Percentiles rank a stretch among this genome's conserved stretches.
Evolutionary conservation across 352 stramenopile species (phyloP).

Genomic region (Phytophthora podocarpi): DNA sequence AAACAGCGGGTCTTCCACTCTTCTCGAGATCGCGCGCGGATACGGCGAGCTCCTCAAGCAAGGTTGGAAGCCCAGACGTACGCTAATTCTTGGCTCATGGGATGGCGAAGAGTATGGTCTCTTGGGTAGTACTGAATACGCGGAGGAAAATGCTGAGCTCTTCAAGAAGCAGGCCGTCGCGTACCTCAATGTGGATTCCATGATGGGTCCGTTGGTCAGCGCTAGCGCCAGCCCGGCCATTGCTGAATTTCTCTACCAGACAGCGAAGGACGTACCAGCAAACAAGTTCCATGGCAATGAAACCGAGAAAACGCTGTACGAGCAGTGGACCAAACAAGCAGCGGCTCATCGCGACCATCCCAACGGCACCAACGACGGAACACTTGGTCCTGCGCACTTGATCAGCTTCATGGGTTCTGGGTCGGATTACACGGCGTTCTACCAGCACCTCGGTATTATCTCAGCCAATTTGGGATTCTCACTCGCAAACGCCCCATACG

Average conservation of each 20-base stretch:
- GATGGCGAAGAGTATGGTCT: conserved; percentile 60
- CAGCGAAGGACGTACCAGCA: conserved; percentile 59
- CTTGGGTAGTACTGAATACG: conserved; percentile 86
- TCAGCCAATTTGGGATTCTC: conserved; percentile 42
- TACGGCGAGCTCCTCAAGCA: conserved; percentile 50
- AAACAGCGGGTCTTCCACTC: conserved; percentile 48
- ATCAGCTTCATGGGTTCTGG: conserved; percentile 60
- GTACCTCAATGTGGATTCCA: conserved; percentile 89
- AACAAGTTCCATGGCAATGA: conserved; percentile 55
- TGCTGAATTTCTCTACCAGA: conserved; percentile 58
- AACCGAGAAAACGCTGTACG: conserved; percentile 36
- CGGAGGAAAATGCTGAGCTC: conserved; percentile 61
- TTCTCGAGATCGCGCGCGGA: conserved; percentile 69
- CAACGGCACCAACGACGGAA: conserved; percentile 17
- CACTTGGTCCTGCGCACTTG: conserved; percentile 39
- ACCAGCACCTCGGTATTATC: conserved; percentile 83
- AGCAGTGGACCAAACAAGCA: conserved; percentile 39
- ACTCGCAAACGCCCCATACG: conserved; percentile 39
- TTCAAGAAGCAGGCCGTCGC: conserved; percentile 65
- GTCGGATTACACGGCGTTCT: conserved; percentile 78
- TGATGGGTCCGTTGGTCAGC: conserved; percentile 65
- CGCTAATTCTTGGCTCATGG: conserved; percentile 74
- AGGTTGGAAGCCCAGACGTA: conserved; percentile 64
- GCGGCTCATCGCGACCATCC: conserved; percentile 6
- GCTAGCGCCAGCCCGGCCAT: conserved; percentile 75